Evolutionary conservation across 2,329 filamentous ascomycete genomes (phyloP).

Genomic region (Diaporthe eres): DNA sequence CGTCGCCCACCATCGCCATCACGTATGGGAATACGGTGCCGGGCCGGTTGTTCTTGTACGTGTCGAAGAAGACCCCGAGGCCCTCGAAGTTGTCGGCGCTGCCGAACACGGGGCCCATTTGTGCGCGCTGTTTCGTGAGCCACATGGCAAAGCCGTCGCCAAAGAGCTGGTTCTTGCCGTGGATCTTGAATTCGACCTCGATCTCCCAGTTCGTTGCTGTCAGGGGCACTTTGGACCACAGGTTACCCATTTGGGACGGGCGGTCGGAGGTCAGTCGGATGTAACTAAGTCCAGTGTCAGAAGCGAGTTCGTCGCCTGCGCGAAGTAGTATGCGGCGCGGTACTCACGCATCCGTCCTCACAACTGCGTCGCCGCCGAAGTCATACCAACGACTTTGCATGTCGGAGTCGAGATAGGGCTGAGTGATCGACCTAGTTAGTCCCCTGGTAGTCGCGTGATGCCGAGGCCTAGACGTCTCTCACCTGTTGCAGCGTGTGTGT

Average conservation of each 20-base stretch:
- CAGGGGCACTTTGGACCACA: slow-evolving; percentile 93
- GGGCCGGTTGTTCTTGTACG: slow-evolving; percentile 99
- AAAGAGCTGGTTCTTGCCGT: slow-evolving; percentile 89
- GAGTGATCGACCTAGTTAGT: slow-evolving; percentile 43
- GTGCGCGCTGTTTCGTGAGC: slow-evolving; percentile 93
- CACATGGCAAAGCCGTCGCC: slow-evolving; percentile 98
- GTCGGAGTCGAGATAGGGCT: slow-evolving; percentile 98
- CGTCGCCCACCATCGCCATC: slow-evolving; percentile 98
- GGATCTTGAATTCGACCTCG: slow-evolving; percentile 94
- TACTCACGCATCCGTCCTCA: slow-evolving; percentile 78
- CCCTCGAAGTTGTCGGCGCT: slow-evolving; percentile 91
- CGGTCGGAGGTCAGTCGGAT: slow-evolving; percentile 93
- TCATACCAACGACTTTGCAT: slow-evolving; percentile 99
- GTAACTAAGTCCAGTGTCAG: slow-evolving; percentile 70
- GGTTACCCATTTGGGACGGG: slow-evolving; percentile 91
- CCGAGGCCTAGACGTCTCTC: slow-evolving; percentile 55
- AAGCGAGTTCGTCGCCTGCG: background rate
- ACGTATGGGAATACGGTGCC: slow-evolving; percentile 97
- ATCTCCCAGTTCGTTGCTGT: slow-evolving; percentile 99
- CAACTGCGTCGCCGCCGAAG: slow-evolving; percentile 95
- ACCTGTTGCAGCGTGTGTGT: slow-evolving; percentile 89
- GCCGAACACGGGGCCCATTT: slow-evolving; percentile 88
- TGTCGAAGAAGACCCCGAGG: slow-evolving; percentile 95
- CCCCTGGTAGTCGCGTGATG: slow-evolving; percentile 42
- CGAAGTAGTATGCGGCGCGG: slow-evolving; percentile 39